Base-by-base conservation (phyloP, 2,329 filamentous ascomycete genomes). In the Aspergillus pseudoterreus region DNA sequence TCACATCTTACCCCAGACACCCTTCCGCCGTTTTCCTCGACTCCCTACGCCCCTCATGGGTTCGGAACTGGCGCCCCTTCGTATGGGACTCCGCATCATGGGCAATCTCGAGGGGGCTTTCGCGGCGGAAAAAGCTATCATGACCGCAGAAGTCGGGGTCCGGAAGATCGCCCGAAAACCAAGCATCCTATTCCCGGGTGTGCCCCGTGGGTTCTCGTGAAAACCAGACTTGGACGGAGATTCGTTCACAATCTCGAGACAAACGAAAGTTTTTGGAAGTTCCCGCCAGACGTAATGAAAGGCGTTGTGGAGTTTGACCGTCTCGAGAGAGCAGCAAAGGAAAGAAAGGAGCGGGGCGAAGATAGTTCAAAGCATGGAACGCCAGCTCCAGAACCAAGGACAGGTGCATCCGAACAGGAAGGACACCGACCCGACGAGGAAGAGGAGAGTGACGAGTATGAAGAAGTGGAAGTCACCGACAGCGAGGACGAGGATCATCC, bases 231-330 rank as follows among this genome's bases (percentile, higher is more conserved):
- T 56, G 89, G 90, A 19, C 81, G 94, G 51, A 82, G 92, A 47
- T 99, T 99, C 65, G 91, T 92, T 2, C 89, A 95, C 75, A 96
- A 99, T 60, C 82, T 85, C 0, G 81, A 82, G 49, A 96, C 92
- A 58, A 88, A 92, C 35, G 81, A 91, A 59, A 97, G 92, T 70
- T 91, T 91, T 70, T 99, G 95, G 94, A 90, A 90, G 63, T 94
- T 96, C 62, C 94, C 94, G 0, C 83, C 90, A 50, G 86, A 94
- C 67, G 79, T 99, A 33, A 86, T 92, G 80, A 85, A 87, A 54
- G 90, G 84, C 0, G 82, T 86, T 1, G 67, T 82, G 4, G 82
- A 84, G 12, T 88, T 94, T 49, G 84, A 87, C 63, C 73, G 74
- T 21, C 75, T 90, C 50, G 90, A 96, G 69, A 83, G 87, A 67